These are phyloP conservation scores for Fraxinus paxiana DNA, from an alignment of 305 asterid genomes.

Conservation along the genomic window DNA sequence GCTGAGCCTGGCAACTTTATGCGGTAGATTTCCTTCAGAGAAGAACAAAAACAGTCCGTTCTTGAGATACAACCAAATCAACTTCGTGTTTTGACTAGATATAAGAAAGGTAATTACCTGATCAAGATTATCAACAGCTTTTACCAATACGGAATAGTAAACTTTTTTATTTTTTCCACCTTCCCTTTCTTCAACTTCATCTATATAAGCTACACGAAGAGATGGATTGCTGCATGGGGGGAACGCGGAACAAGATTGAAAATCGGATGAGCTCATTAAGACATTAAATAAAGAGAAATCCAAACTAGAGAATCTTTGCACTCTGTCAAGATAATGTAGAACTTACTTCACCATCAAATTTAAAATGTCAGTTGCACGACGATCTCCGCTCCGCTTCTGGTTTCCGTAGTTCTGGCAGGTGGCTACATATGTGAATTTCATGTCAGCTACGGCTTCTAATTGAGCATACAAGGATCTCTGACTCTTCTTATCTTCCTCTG, in stretches of 20 bases:
- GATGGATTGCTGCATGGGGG: conserved; percentile 74
- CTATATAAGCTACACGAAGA: conserved; percentile 96
- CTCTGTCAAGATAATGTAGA: conserved; percentile 13
- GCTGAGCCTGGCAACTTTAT: conserved; percentile 93
- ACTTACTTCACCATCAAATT: conserved; percentile 98
- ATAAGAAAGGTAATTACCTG: conserved; percentile 52
- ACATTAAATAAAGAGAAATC: background rate
- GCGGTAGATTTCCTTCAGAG: conserved; percentile 88
- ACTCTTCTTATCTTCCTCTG: conserved; percentile 86
- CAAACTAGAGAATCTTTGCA: conserved; percentile 6
- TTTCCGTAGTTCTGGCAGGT: conserved; percentile 97
- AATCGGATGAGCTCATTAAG: conserved; percentile 19
- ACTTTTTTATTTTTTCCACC: conserved; percentile 78
- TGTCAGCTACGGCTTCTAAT: conserved; percentile 93
- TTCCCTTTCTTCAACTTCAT: conserved; percentile 95
- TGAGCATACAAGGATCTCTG: conserved; percentile 90
- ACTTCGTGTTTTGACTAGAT: background rate
- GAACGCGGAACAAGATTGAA: conserved; percentile 16
- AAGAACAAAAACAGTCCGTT: conserved; percentile 23
- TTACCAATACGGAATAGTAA: conserved; percentile 85
- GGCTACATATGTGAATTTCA: conserved; percentile 97
- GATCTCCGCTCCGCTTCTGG: conserved; percentile 95
- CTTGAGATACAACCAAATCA: conserved; percentile 10
- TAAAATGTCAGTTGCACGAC: conserved; percentile 96
- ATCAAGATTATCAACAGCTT: conserved; percentile 98